Base-by-base conservation (phyloP, 441 rosid species). In the Populus trichocarpa region DNA sequence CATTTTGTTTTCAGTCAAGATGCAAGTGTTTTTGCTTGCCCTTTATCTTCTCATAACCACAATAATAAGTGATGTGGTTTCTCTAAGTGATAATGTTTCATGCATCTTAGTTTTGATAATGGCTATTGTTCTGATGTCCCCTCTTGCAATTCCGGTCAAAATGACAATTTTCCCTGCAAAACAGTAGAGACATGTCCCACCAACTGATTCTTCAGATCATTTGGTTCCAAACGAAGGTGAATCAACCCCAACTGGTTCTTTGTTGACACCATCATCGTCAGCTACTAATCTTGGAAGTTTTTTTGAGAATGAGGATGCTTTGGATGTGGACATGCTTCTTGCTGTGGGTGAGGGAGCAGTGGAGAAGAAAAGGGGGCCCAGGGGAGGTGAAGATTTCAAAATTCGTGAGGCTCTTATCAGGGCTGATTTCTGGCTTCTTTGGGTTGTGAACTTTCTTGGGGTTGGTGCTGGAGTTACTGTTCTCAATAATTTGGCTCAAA, bases 361-460 rank as follows among this genome's bases (percentile, higher is more conserved):
- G 78, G 90, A 77, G 91, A 87, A 91, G 91, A 94, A 91, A 85
- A 88, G 90, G 78, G 90, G 86, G 75, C 98, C 97, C 10, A 88
- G 90, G 83, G 86, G 99, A 77, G 99, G 98, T 38, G 99, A 96
- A 85, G 99, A 94, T 75, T 96, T 94, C 87, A 93, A 87, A 85
- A 68, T 94, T 77, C 81, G 75, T 40, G 94, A 96, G 86, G 98
- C 91, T 75, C 84, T 93, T 68, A 77, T 91, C 73, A 93, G 92
- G 89, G 96, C 97, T 57, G 98, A 95, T 83, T 95, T 91, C 83
- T 95, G 99, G 99, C 96, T 95, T 74, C 97, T 96, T 65, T 94
- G 98, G 98, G 77, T 86, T 68, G 87, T 84, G 16, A 94, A 90
- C 82, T 96, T 96, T 85, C 90, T 93, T 1, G n/a, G 99, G 98